Percentiles rank a stretch among this genome's conserved stretches.
Conservation (phyloP, 2,329 filamentous ascomycete species). For the Ophiostoma triangulosporum region DNA sequence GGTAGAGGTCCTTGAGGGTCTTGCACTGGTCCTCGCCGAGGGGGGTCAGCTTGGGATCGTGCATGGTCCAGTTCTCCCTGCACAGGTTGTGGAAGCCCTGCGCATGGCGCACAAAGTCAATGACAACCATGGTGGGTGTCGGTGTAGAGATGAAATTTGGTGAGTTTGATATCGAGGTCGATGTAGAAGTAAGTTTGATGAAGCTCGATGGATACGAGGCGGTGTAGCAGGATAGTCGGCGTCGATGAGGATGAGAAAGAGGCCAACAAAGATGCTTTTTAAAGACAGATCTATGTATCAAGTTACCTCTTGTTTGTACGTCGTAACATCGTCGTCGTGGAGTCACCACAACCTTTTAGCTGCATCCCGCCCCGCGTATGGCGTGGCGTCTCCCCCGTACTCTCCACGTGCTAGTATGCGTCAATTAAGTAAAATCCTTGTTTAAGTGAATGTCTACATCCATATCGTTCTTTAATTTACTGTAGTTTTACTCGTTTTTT, state of each 20-base stretch:
- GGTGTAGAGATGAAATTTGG: neutral
- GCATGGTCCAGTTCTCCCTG: constrained; percentile 53
- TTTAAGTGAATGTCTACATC: too few relatives aligned
- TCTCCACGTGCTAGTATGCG: too few relatives aligned
- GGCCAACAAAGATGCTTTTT: neutral
- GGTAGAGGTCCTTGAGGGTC: constrained; percentile 47
- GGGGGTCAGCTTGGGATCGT: constrained; percentile 65
- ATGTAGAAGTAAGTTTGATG: neutral
- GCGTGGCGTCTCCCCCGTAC: too few relatives aligned
- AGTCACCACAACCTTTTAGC: too few relatives aligned
- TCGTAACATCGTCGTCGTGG: too few relatives aligned
- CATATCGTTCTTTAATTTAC: too few relatives aligned
- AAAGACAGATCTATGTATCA: neutral
- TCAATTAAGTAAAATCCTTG: too few relatives aligned
- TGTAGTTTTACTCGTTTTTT: too few relatives aligned
- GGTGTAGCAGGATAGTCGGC: neutral
- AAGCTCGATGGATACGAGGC: neutral
- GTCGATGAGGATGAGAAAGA: neutral
- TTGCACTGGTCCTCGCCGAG: constrained; percentile 65
- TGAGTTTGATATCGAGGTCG: neutral
- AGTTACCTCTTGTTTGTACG: too few relatives aligned
- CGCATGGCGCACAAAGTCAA: constrained; percentile 61
- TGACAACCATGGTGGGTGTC: constrained; percentile 10
- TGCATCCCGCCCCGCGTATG: too few relatives aligned
- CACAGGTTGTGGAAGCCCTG: constrained; percentile 72